Percentiles rank a stretch among this genome's conserved stretches.
Conservation (phyloP, 75 land plant genomes). For the Gnetum montanum region DNA sequence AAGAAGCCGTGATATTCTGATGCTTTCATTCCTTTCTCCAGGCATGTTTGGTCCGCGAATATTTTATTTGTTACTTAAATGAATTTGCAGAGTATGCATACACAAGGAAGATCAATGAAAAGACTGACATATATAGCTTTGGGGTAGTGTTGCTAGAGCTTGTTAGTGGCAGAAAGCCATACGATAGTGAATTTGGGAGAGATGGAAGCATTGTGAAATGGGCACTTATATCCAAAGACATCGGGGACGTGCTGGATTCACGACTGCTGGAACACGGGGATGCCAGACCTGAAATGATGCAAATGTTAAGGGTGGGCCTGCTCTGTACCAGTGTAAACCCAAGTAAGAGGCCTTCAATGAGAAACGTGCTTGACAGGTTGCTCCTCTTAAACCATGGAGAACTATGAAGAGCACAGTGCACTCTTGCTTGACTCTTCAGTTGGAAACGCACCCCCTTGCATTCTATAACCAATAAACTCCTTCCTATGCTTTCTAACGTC, state of each 20-base stretch:
- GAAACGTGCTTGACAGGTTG: slow-evolving; percentile 19
- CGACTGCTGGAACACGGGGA: slow-evolving; percentile 10
- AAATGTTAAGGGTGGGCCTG: slow-evolving; percentile 20
- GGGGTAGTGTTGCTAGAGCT: slow-evolving; percentile 18
- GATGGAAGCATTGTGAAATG: slow-evolving; percentile 13
- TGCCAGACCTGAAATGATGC: slow-evolving; percentile 9
- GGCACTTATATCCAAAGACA: neutral
- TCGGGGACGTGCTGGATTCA: neutral
- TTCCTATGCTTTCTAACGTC: too few relatives aligned
- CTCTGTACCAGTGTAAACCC: slow-evolving; percentile 22
- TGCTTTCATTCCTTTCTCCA: neutral
- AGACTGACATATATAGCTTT: slow-evolving; percentile 17
- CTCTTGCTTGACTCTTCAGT: too few relatives aligned
- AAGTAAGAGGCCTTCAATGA: slow-evolving; percentile 29
- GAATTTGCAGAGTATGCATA: slow-evolving; percentile 8
- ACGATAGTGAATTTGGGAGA: slow-evolving; percentile 6
- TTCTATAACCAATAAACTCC: too few relatives aligned
- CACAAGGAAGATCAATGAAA: slow-evolving; percentile 12
- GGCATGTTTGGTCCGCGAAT: neutral
- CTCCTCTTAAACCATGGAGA: too few relatives aligned
- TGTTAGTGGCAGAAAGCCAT: slow-evolving; percentile 8
- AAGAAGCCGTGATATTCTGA: too few relatives aligned
- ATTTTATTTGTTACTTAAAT: neutral
- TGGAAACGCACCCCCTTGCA: too few relatives aligned
- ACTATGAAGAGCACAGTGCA: too few relatives aligned